Conservation (phyloP, 2,329 filamentous ascomycete species). For the Penicillium sp. region DNA sequence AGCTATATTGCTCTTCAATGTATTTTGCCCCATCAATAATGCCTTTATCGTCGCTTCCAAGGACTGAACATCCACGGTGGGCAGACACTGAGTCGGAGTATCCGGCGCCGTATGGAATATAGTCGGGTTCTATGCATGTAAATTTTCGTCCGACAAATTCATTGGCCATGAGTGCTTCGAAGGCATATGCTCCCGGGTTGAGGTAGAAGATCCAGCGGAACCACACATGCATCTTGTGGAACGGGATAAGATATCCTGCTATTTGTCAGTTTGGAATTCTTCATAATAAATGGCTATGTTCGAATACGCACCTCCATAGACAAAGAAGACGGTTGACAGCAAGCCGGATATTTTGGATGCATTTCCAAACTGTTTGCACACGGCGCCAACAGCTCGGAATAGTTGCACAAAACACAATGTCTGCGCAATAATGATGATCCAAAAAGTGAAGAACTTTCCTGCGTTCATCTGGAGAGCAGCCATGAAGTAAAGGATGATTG, state of each 20-base stretch:
- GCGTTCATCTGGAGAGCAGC: constrained; percentile 53
- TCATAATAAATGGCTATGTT: accelerated
- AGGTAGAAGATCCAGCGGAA: constrained; percentile 63
- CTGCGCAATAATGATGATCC: constrained; percentile 53
- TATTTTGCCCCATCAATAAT: constrained; percentile 54
- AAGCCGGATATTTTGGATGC: constrained; percentile 49
- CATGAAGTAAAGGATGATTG: constrained; percentile 63
- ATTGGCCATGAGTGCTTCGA: constrained; percentile 66
- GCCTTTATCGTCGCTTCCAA: constrained; percentile 30
- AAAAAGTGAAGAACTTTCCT: constrained; percentile 60
- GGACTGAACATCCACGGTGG: constrained; percentile 34
- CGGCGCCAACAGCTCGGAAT: constrained; percentile 50
- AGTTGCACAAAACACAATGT: constrained; percentile 54
- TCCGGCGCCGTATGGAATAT: constrained; percentile 46
- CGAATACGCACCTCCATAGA: constrained; percentile 48
- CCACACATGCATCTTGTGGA: constrained; percentile 61
- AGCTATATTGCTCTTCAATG: constrained; percentile 54
- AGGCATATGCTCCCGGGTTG: constrained; percentile 66
- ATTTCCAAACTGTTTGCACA: constrained; percentile 49
- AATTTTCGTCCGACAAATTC: constrained; percentile 62
- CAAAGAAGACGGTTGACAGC: constrained; percentile 47
- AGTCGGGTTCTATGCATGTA: constrained; percentile 52
- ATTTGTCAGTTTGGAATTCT: not conserved
- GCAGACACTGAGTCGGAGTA: constrained; percentile 36
- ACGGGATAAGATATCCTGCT: constrained; percentile 60